These are phyloP conservation scores for Ehretia macrophylla DNA, from an alignment of 257 asterid species.

Conservation along the genomic window DNA sequence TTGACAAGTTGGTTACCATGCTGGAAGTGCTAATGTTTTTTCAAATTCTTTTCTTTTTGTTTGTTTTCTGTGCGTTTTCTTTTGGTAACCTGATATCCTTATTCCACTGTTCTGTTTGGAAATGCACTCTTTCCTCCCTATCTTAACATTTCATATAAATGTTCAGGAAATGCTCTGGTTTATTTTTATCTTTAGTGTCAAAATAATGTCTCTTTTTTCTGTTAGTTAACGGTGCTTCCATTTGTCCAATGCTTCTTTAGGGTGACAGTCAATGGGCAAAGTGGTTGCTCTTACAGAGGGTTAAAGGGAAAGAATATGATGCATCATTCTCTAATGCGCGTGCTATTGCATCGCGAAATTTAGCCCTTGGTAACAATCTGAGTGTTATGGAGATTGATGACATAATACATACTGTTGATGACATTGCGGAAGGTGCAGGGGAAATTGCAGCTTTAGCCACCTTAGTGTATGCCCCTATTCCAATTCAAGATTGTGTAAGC, in stretches of 20 bases:
- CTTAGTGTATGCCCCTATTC: constrained; percentile 83
- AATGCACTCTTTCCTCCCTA: no score
- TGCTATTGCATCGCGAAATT: constrained; percentile 65
- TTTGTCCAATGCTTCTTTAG: constrained; percentile 39
- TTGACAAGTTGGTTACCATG: no score
- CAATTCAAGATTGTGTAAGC: constrained; percentile 88
- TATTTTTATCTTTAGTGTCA: no score
- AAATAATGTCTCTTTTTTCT: not conserved
- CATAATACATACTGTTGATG: constrained; percentile 84
- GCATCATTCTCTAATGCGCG: constrained; percentile 95
- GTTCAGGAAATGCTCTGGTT: not conserved
- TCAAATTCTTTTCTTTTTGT: not conserved
- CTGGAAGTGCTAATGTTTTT: not conserved
- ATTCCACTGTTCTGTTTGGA: no score
- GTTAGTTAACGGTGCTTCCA: constrained; percentile 12
- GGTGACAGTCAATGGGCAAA: constrained; percentile 89
- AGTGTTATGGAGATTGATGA: constrained; percentile 55
- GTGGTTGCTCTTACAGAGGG: constrained; percentile 81
- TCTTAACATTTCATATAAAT: no score
- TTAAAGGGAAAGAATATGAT: constrained; percentile 91
- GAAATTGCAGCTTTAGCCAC: constrained; percentile 98
- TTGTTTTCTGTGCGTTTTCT: not conserved
- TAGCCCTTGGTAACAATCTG: constrained; percentile 58
- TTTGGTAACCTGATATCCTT: not conserved
- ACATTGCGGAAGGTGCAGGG: constrained; percentile 98